Evolutionary conservation across 768 basidiomycete species (phyloP).

Genomic region (Suillus discolor): DNA sequence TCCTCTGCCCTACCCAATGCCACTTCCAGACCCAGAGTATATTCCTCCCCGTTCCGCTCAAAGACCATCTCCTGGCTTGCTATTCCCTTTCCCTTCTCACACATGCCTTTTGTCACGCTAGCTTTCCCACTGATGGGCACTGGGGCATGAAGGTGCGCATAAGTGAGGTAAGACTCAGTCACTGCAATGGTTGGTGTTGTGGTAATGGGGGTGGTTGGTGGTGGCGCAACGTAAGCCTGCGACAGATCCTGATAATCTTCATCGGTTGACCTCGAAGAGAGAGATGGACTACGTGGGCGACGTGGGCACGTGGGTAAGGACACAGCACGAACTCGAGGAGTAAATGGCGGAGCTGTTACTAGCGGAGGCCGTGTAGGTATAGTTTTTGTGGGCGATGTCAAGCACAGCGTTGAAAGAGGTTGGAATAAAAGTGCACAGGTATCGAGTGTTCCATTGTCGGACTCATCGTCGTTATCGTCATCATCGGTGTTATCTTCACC

Average conservation of each 20-base stretch:
- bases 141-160: constrained; percentile 29
- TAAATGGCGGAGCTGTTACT: constrained; percentile 14
- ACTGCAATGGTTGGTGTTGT: constrained; percentile 19
- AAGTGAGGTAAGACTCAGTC: constrained; percentile 29
- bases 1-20: constrained; percentile 35
- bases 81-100: constrained; percentile 13
- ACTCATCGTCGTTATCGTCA: neutral
- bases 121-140: constrained; percentile 11
- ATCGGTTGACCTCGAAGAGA: constrained; percentile 10
- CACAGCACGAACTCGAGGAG: constrained; percentile 27
- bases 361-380: constrained; percentile 15
- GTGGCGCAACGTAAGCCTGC: constrained; percentile 26
- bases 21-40: constrained; percentile 32
- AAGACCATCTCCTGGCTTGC: constrained; percentile 26
- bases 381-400: constrained; percentile 16
- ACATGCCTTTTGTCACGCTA: neutral
- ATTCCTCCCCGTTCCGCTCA: constrained; percentile 29
- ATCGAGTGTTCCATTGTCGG: constrained; percentile 17
- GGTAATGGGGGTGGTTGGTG: constrained; percentile 28
- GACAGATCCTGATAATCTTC: constrained; percentile 31
- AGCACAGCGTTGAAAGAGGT: constrained; percentile 23
- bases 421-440: constrained; percentile 31
- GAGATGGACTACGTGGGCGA: constrained; percentile 22
- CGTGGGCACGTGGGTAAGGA: constrained; percentile 23
- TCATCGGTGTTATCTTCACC: constrained; percentile 1